A percentile compares a stretch with the other conserved stretches of the same genome.
These are phyloP conservation scores for Saccharomycopsis phalli DNA, from an alignment of 1,139 yeast species.

Conservation along the genomic window DNA sequence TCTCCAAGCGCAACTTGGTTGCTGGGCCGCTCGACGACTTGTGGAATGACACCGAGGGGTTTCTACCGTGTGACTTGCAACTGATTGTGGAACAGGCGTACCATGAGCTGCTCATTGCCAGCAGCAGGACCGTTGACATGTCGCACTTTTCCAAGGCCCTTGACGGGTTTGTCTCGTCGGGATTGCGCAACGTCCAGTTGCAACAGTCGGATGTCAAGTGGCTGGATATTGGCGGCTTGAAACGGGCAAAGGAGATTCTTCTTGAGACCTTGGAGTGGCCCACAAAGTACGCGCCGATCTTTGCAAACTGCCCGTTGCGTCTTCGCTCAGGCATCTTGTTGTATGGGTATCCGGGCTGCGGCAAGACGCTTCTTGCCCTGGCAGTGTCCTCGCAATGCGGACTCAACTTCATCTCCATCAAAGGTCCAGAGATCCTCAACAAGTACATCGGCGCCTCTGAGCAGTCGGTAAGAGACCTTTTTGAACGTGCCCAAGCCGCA, in stretches of 20 bases:
- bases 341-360: slow-evolving; percentile 97
- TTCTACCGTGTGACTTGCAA: slow-evolving; percentile 73
- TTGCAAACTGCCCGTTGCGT: slow-evolving; percentile 78
- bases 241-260: slow-evolving; percentile 63
- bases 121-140: slow-evolving; percentile 20
- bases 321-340: slow-evolving; percentile 81
- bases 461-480: slow-evolving; percentile 85
- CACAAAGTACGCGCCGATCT: slow-evolving; percentile 88
- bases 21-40: slow-evolving; percentile 45
- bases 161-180: slow-evolving; percentile 66
- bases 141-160: slow-evolving; percentile 49
- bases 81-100: slow-evolving; percentile 65
- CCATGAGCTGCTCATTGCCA: slow-evolving; percentile 42
- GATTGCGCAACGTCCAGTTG: slow-evolving; percentile 77
- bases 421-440: slow-evolving; percentile 93
- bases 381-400: slow-evolving; percentile 96
- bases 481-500: slow-evolving; percentile 90
- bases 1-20: slow-evolving; percentile 29
- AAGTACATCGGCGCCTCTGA: slow-evolving; percentile 98
- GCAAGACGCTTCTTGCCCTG: slow-evolving; percentile 85
- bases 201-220: slow-evolving; percentile 72
- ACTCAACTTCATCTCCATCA: slow-evolving; percentile 82
- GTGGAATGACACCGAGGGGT: slow-evolving; percentile 81
- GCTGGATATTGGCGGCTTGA: slow-evolving; percentile 85
- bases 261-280: slow-evolving; percentile 97